Evolutionary conservation across 1,284 basidiomycete genomes (phyloP).

Genomic region (Rhizoctonia solani): DNA sequence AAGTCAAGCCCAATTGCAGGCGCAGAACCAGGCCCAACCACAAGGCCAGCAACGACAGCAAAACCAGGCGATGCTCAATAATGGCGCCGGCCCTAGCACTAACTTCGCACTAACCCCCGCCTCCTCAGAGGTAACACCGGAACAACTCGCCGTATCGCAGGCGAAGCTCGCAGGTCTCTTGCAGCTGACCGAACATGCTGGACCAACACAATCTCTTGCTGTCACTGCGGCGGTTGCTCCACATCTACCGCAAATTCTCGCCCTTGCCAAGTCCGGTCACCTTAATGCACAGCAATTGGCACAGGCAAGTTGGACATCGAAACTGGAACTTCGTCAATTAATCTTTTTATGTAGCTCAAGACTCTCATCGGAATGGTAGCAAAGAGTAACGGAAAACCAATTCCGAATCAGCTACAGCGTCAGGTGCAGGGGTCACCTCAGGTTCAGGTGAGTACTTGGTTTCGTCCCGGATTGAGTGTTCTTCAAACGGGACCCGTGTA

Average conservation of each 20-base stretch:
- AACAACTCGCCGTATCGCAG: neutral
- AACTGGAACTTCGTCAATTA: neutral
- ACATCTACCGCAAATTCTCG: slow-evolving; percentile 21
- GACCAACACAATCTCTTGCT: neutral
- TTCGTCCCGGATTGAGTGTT: too few relatives aligned
- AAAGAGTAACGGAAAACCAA: slow-evolving; percentile 12
- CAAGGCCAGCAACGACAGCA: neutral
- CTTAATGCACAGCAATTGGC: slow-evolving; percentile 6
- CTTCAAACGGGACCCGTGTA: too few relatives aligned
- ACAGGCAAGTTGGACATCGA: slow-evolving; percentile 6
- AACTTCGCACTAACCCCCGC: neutral
- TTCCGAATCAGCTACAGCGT: slow-evolving; percentile 7
- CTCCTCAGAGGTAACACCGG: neutral
- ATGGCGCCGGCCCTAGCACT: slow-evolving; percentile 11
- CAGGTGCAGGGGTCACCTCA: slow-evolving; percentile 18
- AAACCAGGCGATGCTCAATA: neutral
- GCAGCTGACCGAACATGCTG: neutral
- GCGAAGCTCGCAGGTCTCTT: neutral
- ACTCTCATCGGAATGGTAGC: slow-evolving; percentile 13
- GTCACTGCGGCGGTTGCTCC: slow-evolving; percentile 5
- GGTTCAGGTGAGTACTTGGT: slow-evolving; percentile 6
- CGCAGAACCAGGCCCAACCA: neutral
- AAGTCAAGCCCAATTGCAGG: neutral
- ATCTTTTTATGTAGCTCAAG: slow-evolving; percentile 10
- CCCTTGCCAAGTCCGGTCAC: slow-evolving; percentile 12